Percentiles rank a stretch among this genome's conserved stretches.
These are phyloP conservation scores for Cardiospermum halicacabum DNA, from an alignment of 345 rosid species.

Conservation along the genomic window DNA sequence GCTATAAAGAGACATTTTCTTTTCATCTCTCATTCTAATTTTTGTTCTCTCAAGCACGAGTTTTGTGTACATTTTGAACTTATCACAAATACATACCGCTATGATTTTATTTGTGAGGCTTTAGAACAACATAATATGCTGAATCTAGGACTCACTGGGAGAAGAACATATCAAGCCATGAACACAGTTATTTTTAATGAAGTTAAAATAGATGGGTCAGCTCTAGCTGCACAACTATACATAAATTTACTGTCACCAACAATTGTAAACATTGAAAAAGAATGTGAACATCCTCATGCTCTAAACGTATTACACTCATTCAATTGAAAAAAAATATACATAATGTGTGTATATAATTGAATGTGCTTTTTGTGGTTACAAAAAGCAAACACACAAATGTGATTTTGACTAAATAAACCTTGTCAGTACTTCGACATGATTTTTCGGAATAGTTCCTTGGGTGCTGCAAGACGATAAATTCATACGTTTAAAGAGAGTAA, in stretches of 20 bases:
- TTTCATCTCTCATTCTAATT: too few species aligned
- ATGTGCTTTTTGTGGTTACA: not conserved
- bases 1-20: too few species aligned
- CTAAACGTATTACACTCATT: not conserved
- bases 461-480: conserved; percentile 46
- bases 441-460: conserved; percentile 65
- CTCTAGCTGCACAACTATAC: not conserved
- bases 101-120: too few species aligned
- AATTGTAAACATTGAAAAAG: not conserved
- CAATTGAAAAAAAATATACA: not conserved
- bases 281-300: not conserved
- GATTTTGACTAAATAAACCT: conserved; percentile 1
- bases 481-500: not conserved
- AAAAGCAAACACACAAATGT: not conserved
- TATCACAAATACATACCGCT: too few species aligned
- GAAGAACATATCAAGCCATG: too few species aligned
- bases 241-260: not conserved
- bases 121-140: too few species aligned
- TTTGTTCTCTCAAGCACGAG: too few species aligned
- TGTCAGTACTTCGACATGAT: conserved; percentile 55
- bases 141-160: too few species aligned
- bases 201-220: too few species aligned
- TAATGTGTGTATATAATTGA: not conserved
- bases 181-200: too few species aligned
- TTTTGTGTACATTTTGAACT: too few species aligned